Percentiles rank a stretch among this genome's conserved stretches.
These are phyloP conservation scores for Trebouxia sp. DNA, from an alignment of 139 green algal genomes.

Conservation along the genomic window DNA sequence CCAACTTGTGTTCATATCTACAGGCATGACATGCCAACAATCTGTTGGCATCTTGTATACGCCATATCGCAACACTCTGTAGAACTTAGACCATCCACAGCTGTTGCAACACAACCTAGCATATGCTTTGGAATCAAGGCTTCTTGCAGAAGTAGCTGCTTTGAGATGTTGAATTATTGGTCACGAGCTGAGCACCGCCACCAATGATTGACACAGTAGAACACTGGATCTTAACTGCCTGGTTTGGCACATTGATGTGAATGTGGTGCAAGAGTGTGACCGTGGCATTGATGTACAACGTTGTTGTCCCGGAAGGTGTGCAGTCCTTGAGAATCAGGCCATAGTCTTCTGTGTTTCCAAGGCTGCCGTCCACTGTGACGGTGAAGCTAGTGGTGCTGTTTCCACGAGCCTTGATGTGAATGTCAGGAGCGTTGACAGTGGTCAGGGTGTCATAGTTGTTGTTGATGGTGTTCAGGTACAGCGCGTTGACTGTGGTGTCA, in stretches of 20 bases:
- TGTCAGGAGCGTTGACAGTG: neutral
- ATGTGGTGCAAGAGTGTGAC: neutral
- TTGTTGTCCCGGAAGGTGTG: neutral
- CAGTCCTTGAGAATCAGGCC: neutral
- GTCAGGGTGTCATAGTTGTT: neutral
- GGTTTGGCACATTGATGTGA: slow-evolving; percentile 10
- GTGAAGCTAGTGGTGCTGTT: slow-evolving; percentile 3
- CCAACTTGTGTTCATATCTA: too few relatives aligned
- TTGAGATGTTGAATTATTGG: too few relatives aligned
- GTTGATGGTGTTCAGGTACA: neutral
- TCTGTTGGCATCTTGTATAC: too few relatives aligned
- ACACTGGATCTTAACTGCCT: neutral
- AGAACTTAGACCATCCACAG: too few relatives aligned
- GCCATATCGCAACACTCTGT: too few relatives aligned
- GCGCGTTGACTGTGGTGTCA: neutral
- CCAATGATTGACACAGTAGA: neutral
- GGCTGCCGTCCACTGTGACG: neutral
- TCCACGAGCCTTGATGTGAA: slow-evolving; percentile 2
- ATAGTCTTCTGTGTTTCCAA: neutral
- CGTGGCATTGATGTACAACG: neutral
- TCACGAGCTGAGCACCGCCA: neutral
- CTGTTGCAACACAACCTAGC: too few relatives aligned
- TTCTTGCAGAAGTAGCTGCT: slow-evolving; percentile 10
- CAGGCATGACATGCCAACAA: too few relatives aligned
- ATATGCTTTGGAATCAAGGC: neutral